Evolutionary conservation across 208 protist genomes (phyloP), one percentile per base, ranked within the genome.

Genomic region (Spongospora subterranea): DNA sequence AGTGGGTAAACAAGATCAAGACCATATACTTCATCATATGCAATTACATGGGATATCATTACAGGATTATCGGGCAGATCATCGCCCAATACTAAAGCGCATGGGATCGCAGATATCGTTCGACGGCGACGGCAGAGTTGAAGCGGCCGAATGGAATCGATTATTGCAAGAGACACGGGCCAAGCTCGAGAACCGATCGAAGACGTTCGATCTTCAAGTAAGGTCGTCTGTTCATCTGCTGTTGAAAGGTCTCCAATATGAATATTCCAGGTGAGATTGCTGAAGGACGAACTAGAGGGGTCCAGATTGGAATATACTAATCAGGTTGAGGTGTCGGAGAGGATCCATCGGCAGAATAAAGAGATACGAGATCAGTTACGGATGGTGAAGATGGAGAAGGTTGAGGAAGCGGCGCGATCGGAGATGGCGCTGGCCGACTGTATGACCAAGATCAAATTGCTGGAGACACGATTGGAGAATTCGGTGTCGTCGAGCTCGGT

Each of bases 131-230:
- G 71, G 71, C 11, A 6, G 71, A 35, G 13, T 82, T 13, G 71
- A 82, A n/a, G 71, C 71, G 6, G 71, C 71, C 71, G 71, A 82
- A 82, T 82, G 71, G 71, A 82, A 82, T n/a, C 6, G 71, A 43
- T 43, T 82, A 43, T n/a, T 82, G 35, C 71, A 82, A n/a, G 71
- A 82, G 35, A n/a, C 71, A 20, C n/a, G 40, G 13, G 71, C 71
- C 13, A 82, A 82, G n/a, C 71, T 82, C 71, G 71, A 45, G 6
- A 35, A 82, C n/a, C 71, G 71, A 6, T 20, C 35, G 35, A 82
- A 82, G 71, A 82, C 71, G 71, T 82, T 82, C 71, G 71, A 82
- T 6, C 17, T 82, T 6, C 71, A 82, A n/a, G 71, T 82, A 43
- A 6, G 17, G 6, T 43, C 17, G 71, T n/a, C 35, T 35, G 71